Evolutionary conservation across 2,329 filamentous ascomycete genomes (phyloP), one percentile per base, ranked within the genome.

Genomic region (Penicillium sclerotigenum): DNA sequence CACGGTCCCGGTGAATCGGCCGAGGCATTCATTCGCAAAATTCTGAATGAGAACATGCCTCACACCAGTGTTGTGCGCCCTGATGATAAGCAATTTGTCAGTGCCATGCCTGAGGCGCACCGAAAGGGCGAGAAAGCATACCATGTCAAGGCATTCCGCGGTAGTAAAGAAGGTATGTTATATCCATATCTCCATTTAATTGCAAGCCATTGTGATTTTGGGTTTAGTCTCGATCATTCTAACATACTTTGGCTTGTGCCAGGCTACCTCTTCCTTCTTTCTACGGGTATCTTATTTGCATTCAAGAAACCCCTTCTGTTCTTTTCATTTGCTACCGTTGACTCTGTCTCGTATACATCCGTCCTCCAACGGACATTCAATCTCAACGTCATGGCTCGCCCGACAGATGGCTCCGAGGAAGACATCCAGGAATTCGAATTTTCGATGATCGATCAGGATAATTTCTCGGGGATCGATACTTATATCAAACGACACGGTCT

Each of bases 351-450:
- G 37, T 87, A 87, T 72, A 87, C 84, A 4, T 83, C 81, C 38
- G 82, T 87, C 18, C 75, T 87, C 7, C 83, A 86, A 62, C 81
- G 84, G 33, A 87, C 85, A 0, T 87, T 87, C 75, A 87, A 87
- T 63, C 78, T 87, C 33, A 83, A 84, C 62, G 79, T 87, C 54
- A 67, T 76, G 28, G 75, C 76, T 40, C 77, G 77, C 29, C 65
- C 72, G 1, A 56, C 64, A 20, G 63, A 61, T 11, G 64, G 64
- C 4, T 62, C 65, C 18, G 69, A 68, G n/a, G 68, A 68, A n/a
- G 77, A 77, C 29, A 71, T 72, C 1, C 77, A 83, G 63, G 84
- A 87, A 60, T 76, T 84, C 18, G 85, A 87, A 61, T 85, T 87
- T 61, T 81, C 80, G 40, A 87, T 87, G 84, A 74, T 87, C 40